Conservation (phyloP, 306 rosid genomes). For the Prunus campanulata region DNA sequence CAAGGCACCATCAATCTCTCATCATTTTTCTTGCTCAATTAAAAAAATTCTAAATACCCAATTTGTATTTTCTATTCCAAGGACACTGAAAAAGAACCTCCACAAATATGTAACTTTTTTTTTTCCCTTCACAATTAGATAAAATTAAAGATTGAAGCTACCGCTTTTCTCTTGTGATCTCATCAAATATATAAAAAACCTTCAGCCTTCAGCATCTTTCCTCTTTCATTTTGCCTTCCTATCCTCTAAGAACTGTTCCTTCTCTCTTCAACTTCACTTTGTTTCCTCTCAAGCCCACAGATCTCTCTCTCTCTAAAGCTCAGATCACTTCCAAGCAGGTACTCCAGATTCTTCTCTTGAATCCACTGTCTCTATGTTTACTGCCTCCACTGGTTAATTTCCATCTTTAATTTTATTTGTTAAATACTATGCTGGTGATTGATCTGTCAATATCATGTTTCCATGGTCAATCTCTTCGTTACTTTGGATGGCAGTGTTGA, state of each 20-base stretch:
- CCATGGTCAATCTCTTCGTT: slow-evolving; percentile 1
- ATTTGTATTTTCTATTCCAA: neutral
- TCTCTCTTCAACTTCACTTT: slow-evolving; percentile 10
- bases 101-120: neutral
- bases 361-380: slow-evolving; percentile 1
- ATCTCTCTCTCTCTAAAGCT: slow-evolving; percentile 32
- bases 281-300: slow-evolving; percentile 23
- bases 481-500: slow-evolving; percentile 5
- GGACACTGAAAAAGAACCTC: neutral
- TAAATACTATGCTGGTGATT: slow-evolving; percentile 14
- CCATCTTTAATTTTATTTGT: slow-evolving; percentile 18
- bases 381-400: slow-evolving; percentile 12
- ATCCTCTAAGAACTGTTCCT: slow-evolving; percentile 7
- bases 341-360: slow-evolving; percentile 10
- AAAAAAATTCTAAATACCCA: neutral
- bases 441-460: slow-evolving; percentile 38
- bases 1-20: neutral
- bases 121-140: neutral
- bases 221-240: slow-evolving; percentile 1
- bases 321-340: slow-evolving; percentile 48
- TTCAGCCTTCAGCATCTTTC: slow-evolving; percentile 36
- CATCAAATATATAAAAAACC: slow-evolving; percentile 24
- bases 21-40: neutral
- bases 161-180: slow-evolving; percentile 38
- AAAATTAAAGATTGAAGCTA: neutral